Evolutionary conservation across 73 alveolate genomes (phyloP), one percentile per base, ranked within the genome.

Genomic region (Effrenium voratum): DNA sequence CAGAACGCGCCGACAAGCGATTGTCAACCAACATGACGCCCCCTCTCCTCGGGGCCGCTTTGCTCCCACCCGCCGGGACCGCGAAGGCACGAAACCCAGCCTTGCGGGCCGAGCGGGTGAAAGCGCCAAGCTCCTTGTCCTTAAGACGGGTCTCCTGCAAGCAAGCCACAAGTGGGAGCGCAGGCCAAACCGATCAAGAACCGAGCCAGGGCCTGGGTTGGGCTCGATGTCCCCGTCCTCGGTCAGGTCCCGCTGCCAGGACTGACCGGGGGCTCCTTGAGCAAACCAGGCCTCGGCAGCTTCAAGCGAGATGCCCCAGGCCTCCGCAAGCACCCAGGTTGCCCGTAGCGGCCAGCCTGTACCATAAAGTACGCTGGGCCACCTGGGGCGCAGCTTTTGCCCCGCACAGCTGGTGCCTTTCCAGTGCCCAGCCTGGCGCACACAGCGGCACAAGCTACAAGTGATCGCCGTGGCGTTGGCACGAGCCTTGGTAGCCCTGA

Each of bases 211-310:
- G 40, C 87, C 87, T 32, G 87, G 87, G 4, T 77, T 40, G 63
- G 87, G 60, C 59, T 77, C 87, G 4, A 77, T 38, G 30, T 66
- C 79, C 12, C 87, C 87, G 19, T 77, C 87, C 36, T 24, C 87
- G 28, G 16, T 36, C 87, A 77, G 22, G 43, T 77, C 40, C 3
- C 40, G 38, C 63, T 43, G 87, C 87, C 87, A 77, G 40, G 87
- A 41, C 2, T 77, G 2, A 6, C 43, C 59, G 87, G 43, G 16
- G 0, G 63, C 40, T 5, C 19, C 43, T 43, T 77, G 63, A 6
- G 87, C 40, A 43, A 41, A 77, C 87, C 87, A 77, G 36, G 13
- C 87, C 28, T 22, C 43, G 1, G 87, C 87, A 32, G 40, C 40
- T 1, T 28, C 87, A 55, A 52, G 19, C 26, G 26, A 12, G 26